Percentiles rank a stretch among this genome's conserved stretches.
Evolutionary conservation across 768 basidiomycete genomes (phyloP).

Genomic region (Coprinellus micaceus): DNA sequence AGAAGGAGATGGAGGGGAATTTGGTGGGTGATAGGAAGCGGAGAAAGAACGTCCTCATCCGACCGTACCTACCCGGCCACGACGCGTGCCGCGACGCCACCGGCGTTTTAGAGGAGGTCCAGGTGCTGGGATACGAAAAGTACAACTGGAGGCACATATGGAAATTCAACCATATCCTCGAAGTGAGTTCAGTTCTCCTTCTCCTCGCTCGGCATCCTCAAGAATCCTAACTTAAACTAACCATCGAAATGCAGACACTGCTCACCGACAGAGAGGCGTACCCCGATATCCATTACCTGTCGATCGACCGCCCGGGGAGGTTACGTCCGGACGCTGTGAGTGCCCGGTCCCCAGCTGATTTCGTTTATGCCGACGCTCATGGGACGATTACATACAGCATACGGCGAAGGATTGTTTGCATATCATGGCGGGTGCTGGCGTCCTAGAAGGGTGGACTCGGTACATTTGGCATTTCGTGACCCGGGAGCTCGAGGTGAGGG

Average conservation of each 20-base stretch:
- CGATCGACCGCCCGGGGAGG: conserved; percentile 58
- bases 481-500: background rate
- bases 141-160: conserved; percentile 66
- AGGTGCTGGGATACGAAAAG: conserved; percentile 43
- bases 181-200: conserved; percentile 35
- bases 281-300: conserved; percentile 54
- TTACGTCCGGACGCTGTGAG: conserved; percentile 64
- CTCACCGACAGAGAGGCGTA: conserved; percentile 36
- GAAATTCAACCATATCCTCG: conserved; percentile 53
- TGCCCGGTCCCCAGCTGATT: no score
- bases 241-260: conserved; percentile 35
- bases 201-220: background rate
- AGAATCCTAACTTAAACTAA: background rate
- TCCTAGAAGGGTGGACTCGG: conserved; percentile 47
- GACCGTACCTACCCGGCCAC: conserved; percentile 64
- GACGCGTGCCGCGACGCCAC: conserved; percentile 52
- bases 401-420: conserved; percentile 43
- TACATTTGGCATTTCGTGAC: conserved; percentile 46
- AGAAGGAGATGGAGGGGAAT: conserved; percentile 13
- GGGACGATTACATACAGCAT: conserved; percentile 26
- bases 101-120: conserved; percentile 43
- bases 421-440: conserved; percentile 44
- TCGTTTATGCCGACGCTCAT: background rate
- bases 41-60: conserved; percentile 41
- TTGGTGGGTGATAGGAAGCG: no score